Base-by-base conservation (phyloP, 176 grass and related monocot species). In the Triticum monococcum region DNA sequence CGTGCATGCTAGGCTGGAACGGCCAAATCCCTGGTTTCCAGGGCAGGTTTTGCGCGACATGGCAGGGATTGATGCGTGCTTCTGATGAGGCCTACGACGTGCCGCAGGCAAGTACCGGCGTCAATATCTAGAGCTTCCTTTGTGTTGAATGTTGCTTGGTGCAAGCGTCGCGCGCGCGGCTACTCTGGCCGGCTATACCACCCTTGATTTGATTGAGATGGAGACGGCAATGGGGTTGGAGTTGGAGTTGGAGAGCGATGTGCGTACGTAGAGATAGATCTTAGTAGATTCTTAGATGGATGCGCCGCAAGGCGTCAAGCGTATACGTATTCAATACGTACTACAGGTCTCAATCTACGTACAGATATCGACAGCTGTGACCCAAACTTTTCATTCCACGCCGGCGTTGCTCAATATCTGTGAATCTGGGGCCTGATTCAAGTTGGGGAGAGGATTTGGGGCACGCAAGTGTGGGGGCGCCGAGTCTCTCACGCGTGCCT, bases 21-120 rank as follows among this genome's bases (percentile, higher is more conserved):
- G 20, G 35, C 28, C 85, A 76, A 37, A 84, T 75, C 85, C 85
- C 85, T 68, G 28, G 28, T 80, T 87, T 91, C 69, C 85, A 10
- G 85, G 81, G 60, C 85, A 45, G 85, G 64, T 76, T 84, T 84
- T 71, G 46, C 84, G 74, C 89, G 2, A 38, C 45, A 46, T 68
- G 68, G 46, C 82, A 80, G 43, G 25, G 72, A 75, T 9, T 32
- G 59, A 78, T 62, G 79, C 52, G 5, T 80, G 56, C 76, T 65
- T 54, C 76, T 77, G 38, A 71, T 9, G 72, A 52, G 43, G 38
- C 65, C 64, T 72, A 64, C 38, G 30, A 38, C 38, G 71, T 68
- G 37, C 37, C 9, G 32, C 38, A 75, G 79, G 17, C 62, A 78
- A 26, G 24, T 35, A 56, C 64, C 28, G 30, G 50, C 86, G 67